A percentile compares a stretch with the other conserved stretches of the same genome.
These are phyloP conservation scores for Monosporozyma unispora DNA, from an alignment of 805 yeast genomes.

Conservation along the genomic window DNA sequence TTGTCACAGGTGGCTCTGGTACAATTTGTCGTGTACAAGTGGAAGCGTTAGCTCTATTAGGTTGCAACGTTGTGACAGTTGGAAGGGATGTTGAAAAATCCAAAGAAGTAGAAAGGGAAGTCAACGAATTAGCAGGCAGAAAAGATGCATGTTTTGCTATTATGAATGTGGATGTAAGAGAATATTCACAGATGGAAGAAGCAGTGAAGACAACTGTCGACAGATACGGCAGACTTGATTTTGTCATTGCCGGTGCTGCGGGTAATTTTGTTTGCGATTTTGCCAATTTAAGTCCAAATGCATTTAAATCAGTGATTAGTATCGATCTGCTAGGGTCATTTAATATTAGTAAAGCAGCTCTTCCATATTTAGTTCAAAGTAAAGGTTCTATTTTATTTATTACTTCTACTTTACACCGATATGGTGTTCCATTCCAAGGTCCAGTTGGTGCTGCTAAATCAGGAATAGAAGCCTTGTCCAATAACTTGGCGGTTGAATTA, in stretches of 20 bases:
- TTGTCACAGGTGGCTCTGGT: conserved; percentile 95
- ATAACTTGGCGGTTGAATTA: conserved; percentile 78
- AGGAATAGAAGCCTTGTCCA: conserved; percentile 81
- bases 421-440: conserved; percentile 79
- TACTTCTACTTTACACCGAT: conserved; percentile 82
- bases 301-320: conserved; percentile 77
- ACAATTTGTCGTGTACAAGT: conserved; percentile 88
- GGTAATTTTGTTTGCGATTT: conserved; percentile 84
- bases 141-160: conserved; percentile 46
- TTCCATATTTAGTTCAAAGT: conserved; percentile 50
- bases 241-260: conserved; percentile 91
- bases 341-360: conserved; percentile 81
- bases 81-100: conserved; percentile 72
- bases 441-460: conserved; percentile 96
- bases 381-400: conserved; percentile 73
- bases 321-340: conserved; percentile 85
- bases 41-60: conserved; percentile 73
- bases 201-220: conserved; percentile 63
- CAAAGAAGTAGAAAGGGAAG: conserved; percentile 55
- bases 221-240: conserved; percentile 71
- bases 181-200: conserved; percentile 43
- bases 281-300: conserved; percentile 70
- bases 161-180: conserved; percentile 72
- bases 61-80: conserved; percentile 79
- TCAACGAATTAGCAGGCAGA: conserved; percentile 45